Evolutionary conservation across 179 eudicot species (phyloP), one percentile per base, ranked within the genome.

Genomic region (Spinacia oleracea): DNA sequence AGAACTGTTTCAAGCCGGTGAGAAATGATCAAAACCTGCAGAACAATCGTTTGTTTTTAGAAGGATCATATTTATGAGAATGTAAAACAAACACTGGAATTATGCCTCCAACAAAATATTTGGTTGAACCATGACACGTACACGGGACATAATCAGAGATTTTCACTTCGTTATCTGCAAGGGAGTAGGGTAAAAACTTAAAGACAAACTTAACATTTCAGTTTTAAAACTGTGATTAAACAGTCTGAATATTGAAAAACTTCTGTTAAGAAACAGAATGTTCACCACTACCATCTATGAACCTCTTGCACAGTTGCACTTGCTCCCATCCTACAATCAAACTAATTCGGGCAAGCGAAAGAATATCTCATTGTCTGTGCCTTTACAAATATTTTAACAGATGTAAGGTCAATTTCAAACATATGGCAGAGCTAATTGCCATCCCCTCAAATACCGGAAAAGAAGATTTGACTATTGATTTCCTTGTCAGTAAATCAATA

Each of bases 1-100:
- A 87, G 79, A 78, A 93, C 97, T 10, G 98, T 95, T 84, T 95
- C 96, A 80, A 95, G 71, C 55, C 97, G 88, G 82, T 93, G 98
- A 45, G 98, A 93, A 65, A 95, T 93, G 45, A 91, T 89, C 83
- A 95, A 74, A 56, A 95, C 97, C 98, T 95, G 73, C 87, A 81
- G 31, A 78, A 70, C 40, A 42, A 71, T 38, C 21, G 35, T 15
- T 27, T 51, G 77, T 16, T 38, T 73, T 40, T 14, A 29, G 20
- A 27, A 75, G 46, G 60, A 60, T 34, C 70, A 21, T 15, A 45
- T 35, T 29, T n/a, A n/a, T n/a, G 25, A 40, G 31, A 63, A 63
- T 45, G 55, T 40, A 32, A 40, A 20, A 32, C 3, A 73, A n/a
- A 3, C 23, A 35, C 46, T 20, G 34, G 34, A 3, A 74, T 42